These are phyloP conservation scores for Gyrodon lividus DNA, from an alignment of 768 basidiomycete genomes.

Conservation along the genomic window DNA sequence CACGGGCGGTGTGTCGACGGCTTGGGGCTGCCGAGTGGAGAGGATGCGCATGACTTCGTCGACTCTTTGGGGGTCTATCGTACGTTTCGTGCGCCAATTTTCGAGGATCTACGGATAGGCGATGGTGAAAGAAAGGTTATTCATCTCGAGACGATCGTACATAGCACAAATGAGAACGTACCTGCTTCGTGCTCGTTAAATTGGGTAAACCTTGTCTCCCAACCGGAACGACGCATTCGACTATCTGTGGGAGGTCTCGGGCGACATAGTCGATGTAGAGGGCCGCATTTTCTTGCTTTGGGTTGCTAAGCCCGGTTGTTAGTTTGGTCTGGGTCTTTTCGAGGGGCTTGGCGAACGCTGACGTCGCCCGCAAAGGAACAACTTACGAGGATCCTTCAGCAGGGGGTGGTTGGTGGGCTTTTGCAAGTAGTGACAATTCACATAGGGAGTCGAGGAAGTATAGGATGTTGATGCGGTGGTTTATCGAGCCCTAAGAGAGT, in stretches of 20 bases:
- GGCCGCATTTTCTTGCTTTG: slow-evolving; percentile 38
- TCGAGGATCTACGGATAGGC: slow-evolving; percentile 68
- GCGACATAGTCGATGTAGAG: slow-evolving; percentile 78
- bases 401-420: slow-evolving; percentile 45
- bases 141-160: not conserved
- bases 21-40: slow-evolving; percentile 41
- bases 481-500: slow-evolving; percentile 67
- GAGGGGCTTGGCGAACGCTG: not conserved
- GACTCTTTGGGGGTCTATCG: slow-evolving; percentile 75
- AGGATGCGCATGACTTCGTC: slow-evolving; percentile 66
- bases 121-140: not conserved
- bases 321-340: not conserved
- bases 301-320: slow-evolving; percentile 20
- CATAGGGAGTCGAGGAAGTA: slow-evolving; percentile 90
- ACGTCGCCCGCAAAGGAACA: not conserved
- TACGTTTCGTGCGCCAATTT: slow-evolving; percentile 83
- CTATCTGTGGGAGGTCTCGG: slow-evolving; percentile 74
- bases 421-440: slow-evolving; percentile 70
- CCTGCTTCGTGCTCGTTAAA: slow-evolving; percentile 84
- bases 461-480: slow-evolving; percentile 89
- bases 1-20: slow-evolving; percentile 11
- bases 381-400: slow-evolving; percentile 23
- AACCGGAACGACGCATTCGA: slow-evolving; percentile 84
- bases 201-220: slow-evolving; percentile 88
- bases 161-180: slow-evolving; percentile 29